Conservation (phyloP, 2,329 filamentous ascomycete genomes). For the Trichoderma cornu-damae region DNA sequence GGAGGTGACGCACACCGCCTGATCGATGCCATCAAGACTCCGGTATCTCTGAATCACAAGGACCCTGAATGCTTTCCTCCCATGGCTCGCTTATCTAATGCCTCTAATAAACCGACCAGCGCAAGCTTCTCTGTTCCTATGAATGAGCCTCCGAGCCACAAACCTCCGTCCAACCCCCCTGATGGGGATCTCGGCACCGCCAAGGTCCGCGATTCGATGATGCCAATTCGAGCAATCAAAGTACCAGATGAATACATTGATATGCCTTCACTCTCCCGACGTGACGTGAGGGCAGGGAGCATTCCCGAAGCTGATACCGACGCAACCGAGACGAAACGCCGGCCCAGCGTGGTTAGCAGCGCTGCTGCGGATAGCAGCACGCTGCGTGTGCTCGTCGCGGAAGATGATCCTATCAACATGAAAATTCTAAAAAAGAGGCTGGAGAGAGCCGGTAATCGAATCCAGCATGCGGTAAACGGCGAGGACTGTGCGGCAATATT, state of each 20-base stretch:
- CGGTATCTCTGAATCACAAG: slow-evolving; percentile 40
- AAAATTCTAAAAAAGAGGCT: slow-evolving; percentile 74
- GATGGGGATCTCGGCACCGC: slow-evolving; percentile 32
- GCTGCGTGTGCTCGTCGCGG: slow-evolving; percentile 69
- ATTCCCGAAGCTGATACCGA: slow-evolving; percentile 37
- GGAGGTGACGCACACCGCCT: slow-evolving; percentile 62
- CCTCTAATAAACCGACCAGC: neutral
- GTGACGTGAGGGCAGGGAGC: slow-evolving; percentile 32
- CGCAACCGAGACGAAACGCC: slow-evolving; percentile 13
- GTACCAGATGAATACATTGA: slow-evolving; percentile 44
- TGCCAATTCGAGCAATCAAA: slow-evolving; percentile 44
- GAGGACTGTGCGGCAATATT: slow-evolving; percentile 75
- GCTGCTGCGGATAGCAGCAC: slow-evolving; percentile 22
- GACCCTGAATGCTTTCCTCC: slow-evolving; percentile 33
- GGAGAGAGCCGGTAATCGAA: slow-evolving; percentile 68
- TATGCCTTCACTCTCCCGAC: slow-evolving; percentile 29
- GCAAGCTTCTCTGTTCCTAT: slow-evolving; percentile 2
- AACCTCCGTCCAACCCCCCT: neutral
- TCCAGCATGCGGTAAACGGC: slow-evolving; percentile 71
- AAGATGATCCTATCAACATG: slow-evolving; percentile 85
- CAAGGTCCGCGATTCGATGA: slow-evolving; percentile 41
- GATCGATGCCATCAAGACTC: slow-evolving; percentile 65
- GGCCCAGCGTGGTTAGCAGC: slow-evolving; percentile 26
- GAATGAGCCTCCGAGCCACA: neutral
- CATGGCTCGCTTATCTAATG: slow-evolving; percentile 11